Evolutionary conservation across 2,329 filamentous ascomycete species (phyloP), one percentile per base, ranked within the genome.

Genomic region (Ceratocystis cacaofunesta): DNA sequence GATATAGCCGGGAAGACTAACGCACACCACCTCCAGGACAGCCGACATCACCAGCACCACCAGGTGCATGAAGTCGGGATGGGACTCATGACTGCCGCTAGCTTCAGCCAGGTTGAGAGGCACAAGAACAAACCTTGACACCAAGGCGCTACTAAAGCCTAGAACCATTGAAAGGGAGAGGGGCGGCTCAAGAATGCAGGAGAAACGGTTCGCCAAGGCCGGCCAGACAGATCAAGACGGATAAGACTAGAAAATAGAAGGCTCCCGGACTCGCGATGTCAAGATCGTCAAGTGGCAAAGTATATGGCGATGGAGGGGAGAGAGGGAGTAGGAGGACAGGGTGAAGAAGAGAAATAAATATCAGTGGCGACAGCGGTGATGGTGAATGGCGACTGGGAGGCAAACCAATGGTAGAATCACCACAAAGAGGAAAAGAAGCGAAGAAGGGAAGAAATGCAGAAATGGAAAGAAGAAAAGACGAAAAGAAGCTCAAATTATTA

Each of bases 1-100:
- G 69, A 99, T 87, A 76, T 96, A 99, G 32, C 94, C 94, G 0
- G 94, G 94, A 70, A 96, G 77, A 74, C 89, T 92, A 74, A 99
- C 92, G 73, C 92, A 97, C 62, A 99, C 88, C 28, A 97, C 92
- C 73, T 96, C 91, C 72, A 96, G 80, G 32, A 96, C 92, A 10
- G 94, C 94, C 76, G 95, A 92, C 72, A 96, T 96, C 70, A 97
- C 92, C 67, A 96, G 85, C 30, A 95, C 79, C 48, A 85, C 81
- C 36, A 96, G 80, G 71, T 91, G 82, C 66, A 78, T 79, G 69
- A 90, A 79, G 63, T 87, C 80, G 15, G 87, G 86, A 69, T 90
- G 86, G 19, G 79, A 76, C 2, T 79, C 77, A 69, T 82, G 78
- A 15, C 41, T 55, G 19, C 63, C 63, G 22, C 41, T 41, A 41